Evolutionary conservation across 176 grass and related monocot species (phyloP), one percentile per base, ranked within the genome.

Genomic region (Guadua angustifolia): DNA sequence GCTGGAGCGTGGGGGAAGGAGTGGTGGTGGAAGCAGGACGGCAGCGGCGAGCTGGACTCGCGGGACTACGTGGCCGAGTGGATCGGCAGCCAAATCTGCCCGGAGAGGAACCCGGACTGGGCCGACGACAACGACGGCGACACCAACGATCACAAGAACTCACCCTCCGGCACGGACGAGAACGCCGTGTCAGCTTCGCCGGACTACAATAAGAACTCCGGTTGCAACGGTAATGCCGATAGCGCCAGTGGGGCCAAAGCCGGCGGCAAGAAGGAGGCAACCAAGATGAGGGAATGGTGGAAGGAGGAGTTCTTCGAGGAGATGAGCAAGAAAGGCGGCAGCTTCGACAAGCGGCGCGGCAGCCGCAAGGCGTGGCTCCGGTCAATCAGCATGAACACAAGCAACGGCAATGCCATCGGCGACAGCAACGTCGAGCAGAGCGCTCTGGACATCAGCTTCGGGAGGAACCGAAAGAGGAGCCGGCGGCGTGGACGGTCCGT

Each of bases 21-120:
- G 14, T 95, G 93, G 93, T 95, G 93, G 93, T 95, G 93, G 93
- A 95, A 95, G 88, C 93, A 95, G 72, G 88, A 92, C 5, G 93
- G 56, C 33, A 92, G 90, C 39, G 74, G 82, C 51, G 93, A 95
- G 51, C 82, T 95, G 38, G 88, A 87, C 55, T 74, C 90, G 7
- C 85, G 79, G 67, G 90, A 95, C 53, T 95, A 92, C 35, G 93
- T 95, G 32, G 40, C 74, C 0, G 93, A 95, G 79, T 95, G 93
- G 93, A 95, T 95, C n/a, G 90, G 93, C 47, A 90, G 82, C 84
- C 93, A 95, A 88, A 88, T 95, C 61, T 61, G 85, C 68, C 74
- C 77, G 0, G 71, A 82, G 36, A 87, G 67, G 39, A 92, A 86
- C 17, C 84, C 85, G 0, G 88, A 88, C n/a, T 87, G 90, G 72